Evolutionary conservation across 2,329 filamentous ascomycete genomes (phyloP), one percentile per base, ranked within the genome.

Genomic region (Penicillium sp.): DNA sequence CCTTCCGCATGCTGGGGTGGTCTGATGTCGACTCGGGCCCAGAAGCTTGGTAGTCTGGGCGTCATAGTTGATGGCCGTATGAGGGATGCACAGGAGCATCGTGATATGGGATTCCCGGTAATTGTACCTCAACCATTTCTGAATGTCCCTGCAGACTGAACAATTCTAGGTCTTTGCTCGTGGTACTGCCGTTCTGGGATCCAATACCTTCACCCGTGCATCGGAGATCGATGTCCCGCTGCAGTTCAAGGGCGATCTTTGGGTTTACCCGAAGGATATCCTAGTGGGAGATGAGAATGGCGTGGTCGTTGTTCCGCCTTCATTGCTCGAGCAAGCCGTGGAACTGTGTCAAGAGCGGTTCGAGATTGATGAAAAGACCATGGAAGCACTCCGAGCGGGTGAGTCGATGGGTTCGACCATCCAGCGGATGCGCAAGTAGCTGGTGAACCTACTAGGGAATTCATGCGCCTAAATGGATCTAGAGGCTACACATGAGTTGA

Each of bases 301-400:
- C 3, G 60, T 58, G 2, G 60, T 62, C 14, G 58, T 60, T 27
- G 55, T 62, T 5, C 59, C 61, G 11, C 58, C 58, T 45, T 55
- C 54, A 25, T 44, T 63, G 25, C 25, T 55, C 21, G 47, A 57
- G 42, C 59, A 61, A 31, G 52, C 57, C 13, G 51, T 62, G 9
- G 58, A 61, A 43, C 35, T 61, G 8, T 62, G 61, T 21, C 53
- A 61, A 46, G 61, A 58, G 47, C 55, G 61, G 0, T 57, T 61
- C 35, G 58, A 62, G n/a, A 62, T 62, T 35, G 61, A 62, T 44
- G 58, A 62, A 50, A 62, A 62, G 55, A 62, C 56, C 2, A 57
- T 62, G 55, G 46, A 51, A 29, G 61, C 58, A 21, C 54, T 62
- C 21, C 55, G 54, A 23, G 61, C 58, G 1, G 61, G 61, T 31